Percentiles rank a stretch among this genome's conserved stretches.
phyloP scores from a whole-genome alignment of 768 basidiomycete species.

The Omphalotus guepiniiformis region DNA sequence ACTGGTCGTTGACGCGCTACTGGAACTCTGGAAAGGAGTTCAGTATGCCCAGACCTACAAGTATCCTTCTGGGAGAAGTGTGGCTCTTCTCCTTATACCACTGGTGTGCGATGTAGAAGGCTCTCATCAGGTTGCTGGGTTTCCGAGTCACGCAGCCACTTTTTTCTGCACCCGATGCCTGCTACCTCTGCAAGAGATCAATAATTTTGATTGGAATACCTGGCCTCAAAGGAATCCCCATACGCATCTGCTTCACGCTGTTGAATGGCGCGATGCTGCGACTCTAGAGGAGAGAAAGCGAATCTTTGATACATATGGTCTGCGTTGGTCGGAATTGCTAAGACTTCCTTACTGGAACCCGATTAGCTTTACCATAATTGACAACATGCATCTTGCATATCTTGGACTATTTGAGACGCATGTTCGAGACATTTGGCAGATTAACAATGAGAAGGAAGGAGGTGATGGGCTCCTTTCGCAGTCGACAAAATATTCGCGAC shows the following conservation, averaged over 20 bases:
- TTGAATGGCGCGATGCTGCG: slow-evolving; percentile 17
- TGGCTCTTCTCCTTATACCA: slow-evolving; percentile 26
- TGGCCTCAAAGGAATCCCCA: slow-evolving; percentile 13
- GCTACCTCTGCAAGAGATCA: slow-evolving; percentile 9
- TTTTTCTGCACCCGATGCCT: slow-evolving; percentile 3
- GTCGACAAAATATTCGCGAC: not conserved
- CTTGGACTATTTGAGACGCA: slow-evolving; percentile 25
- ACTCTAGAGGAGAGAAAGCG: not conserved
- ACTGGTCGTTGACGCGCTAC: slow-evolving; percentile 31
- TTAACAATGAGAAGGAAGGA: slow-evolving; percentile 9
- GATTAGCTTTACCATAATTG: slow-evolving; percentile 22
- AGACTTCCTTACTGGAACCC: slow-evolving; percentile 33
- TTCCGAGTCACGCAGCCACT: not conserved
- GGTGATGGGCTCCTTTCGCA: not conserved
- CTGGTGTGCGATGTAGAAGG: slow-evolving; percentile 32
- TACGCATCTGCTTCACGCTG: slow-evolving; percentile 13
- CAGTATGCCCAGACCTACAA: slow-evolving; percentile 20
- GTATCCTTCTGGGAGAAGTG: slow-evolving; percentile 20
- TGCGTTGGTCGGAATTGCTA: slow-evolving; percentile 26
- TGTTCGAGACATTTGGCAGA: slow-evolving; percentile 16
- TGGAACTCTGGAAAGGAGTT: slow-evolving; percentile 30
- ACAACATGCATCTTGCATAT: too few species aligned
- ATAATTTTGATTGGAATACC: slow-evolving; percentile 11
- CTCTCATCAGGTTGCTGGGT: slow-evolving; percentile 23
- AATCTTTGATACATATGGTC: slow-evolving; percentile 17